Percentiles rank a stretch among this genome's conserved stretches.
phyloP scores from a whole-genome alignment of 2,329 filamentous ascomycete species.

The Corniculantispora saksenae region DNA sequence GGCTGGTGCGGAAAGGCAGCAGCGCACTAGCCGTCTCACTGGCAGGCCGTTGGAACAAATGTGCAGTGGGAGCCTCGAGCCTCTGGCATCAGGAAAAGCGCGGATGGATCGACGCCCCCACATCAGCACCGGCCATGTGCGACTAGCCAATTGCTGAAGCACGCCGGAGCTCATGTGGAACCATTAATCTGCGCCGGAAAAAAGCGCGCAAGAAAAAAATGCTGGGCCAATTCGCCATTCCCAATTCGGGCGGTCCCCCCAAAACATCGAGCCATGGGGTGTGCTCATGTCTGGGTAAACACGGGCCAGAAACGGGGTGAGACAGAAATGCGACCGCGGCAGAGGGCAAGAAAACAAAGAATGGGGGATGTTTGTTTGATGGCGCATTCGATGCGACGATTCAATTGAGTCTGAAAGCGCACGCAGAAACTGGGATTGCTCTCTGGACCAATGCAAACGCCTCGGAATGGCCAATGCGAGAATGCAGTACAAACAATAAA shows the following conservation, averaged over 20 bases:
- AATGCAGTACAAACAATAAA: not conserved
- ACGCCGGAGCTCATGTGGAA: conserved; percentile 36
- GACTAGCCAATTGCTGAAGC: conserved; percentile 29
- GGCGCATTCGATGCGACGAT: conserved; percentile 12
- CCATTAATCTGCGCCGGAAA: conserved; percentile 33
- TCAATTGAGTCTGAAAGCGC: not conserved
- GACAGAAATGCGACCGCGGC: not conserved
- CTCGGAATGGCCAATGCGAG: not conserved
- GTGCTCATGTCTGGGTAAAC: conserved; percentile 12
- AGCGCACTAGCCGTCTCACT: too few species aligned
- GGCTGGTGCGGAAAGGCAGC: conserved; percentile 5
- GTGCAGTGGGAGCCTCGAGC: conserved; percentile 5
- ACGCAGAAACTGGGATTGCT: not conserved
- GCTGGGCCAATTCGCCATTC: conserved; percentile 15
- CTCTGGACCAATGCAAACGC: not conserved
- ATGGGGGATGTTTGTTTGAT: not conserved
- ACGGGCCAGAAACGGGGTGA: not conserved
- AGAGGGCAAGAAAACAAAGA: not conserved
- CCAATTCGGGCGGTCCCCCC: conserved; percentile 15
- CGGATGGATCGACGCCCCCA: conserved; percentile 30
- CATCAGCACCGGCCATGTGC: conserved; percentile 27
- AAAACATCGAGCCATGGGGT: conserved; percentile 24
- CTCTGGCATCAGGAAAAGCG: conserved; percentile 22
- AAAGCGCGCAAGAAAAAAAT: conserved; percentile 30
- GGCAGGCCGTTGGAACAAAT: too few species aligned